These are phyloP conservation scores for Puccinia novopanici DNA, from an alignment of 1,284 basidiomycete species.

Conservation along the genomic window DNA sequence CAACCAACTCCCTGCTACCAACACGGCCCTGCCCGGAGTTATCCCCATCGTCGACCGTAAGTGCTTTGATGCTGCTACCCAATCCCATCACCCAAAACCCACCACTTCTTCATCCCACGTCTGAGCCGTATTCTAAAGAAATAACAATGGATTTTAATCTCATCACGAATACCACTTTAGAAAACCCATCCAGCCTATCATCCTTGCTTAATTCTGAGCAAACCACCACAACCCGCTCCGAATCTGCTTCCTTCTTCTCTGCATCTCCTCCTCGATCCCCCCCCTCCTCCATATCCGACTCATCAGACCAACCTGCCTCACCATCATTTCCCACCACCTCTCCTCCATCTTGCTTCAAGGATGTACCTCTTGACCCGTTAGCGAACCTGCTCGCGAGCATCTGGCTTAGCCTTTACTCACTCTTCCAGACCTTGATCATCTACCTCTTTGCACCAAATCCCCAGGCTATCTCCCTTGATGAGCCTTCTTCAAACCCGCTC, in stretches of 20 bases:
- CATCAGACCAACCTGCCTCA: neutral
- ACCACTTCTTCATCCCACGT: too few relatives aligned
- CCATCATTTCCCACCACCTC: neutral
- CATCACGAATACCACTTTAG: too few relatives aligned
- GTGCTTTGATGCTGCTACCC: too few relatives aligned
- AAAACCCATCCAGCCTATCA: neutral
- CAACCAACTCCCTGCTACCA: too few relatives aligned
- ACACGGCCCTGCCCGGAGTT: too few relatives aligned
- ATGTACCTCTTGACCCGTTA: neutral
- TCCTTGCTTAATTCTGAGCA: neutral
- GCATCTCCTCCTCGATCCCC: neutral
- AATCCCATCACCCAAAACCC: too few relatives aligned
- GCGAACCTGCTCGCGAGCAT: neutral
- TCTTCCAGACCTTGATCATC: conserved; percentile 25
- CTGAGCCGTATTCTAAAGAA: neutral
- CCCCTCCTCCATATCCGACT: neutral
- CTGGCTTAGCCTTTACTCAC: neutral
- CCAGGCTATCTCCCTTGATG: neutral
- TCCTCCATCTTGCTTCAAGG: neutral
- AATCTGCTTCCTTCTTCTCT: neutral
- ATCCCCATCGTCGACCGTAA: too few relatives aligned
- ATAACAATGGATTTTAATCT: too few relatives aligned
- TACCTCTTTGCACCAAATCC: conserved; percentile 12
- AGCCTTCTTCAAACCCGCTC: conserved; percentile 18
- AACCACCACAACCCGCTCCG: conserved; percentile 3